Conservation (phyloP, 2,329 filamentous ascomycete genomes). For the Chaetomium strumarium region DNA sequence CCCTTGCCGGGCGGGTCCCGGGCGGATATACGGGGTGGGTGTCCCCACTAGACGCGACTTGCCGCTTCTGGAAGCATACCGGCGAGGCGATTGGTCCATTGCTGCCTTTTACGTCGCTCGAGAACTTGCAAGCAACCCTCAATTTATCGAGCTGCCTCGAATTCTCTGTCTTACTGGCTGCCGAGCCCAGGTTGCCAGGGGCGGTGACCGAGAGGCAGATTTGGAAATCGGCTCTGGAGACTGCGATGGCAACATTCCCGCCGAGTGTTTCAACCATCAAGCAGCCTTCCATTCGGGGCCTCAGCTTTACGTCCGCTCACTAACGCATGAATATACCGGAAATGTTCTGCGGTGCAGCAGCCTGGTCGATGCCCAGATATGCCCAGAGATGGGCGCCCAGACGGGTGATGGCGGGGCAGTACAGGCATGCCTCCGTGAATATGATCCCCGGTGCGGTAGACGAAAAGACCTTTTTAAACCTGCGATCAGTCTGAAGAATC, state of each 20-base stretch:
- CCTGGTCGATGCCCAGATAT: neutral
- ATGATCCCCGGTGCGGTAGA: no score
- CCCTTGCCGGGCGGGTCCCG: neutral
- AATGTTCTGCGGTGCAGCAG: neutral
- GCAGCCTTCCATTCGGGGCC: no score
- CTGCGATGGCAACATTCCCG: neutral
- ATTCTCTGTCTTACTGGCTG: neutral
- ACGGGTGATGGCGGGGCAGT: neutral
- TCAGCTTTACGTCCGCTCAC: no score
- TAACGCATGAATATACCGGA: no score
- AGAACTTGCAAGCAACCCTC: neutral
- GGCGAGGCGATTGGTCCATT: constrained; percentile 12
- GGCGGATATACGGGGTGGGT: neutral
- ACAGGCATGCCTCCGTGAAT: no score
- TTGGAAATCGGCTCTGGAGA: neutral
- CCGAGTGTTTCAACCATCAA: neutral
- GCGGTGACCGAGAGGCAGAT: neutral
- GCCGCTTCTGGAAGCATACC: constrained; percentile 6
- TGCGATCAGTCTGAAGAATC: neutral
- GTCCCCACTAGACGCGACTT: constrained; percentile 6
- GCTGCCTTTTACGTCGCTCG: neutral
- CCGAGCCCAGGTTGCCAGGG: neutral
- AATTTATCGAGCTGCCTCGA: neutral
- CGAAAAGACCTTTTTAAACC: no score
- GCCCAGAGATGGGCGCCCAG: neutral